Evolutionary conservation across 2,329 filamentous ascomycete genomes (phyloP).

Genomic region (Hypoxylon sp.): DNA sequence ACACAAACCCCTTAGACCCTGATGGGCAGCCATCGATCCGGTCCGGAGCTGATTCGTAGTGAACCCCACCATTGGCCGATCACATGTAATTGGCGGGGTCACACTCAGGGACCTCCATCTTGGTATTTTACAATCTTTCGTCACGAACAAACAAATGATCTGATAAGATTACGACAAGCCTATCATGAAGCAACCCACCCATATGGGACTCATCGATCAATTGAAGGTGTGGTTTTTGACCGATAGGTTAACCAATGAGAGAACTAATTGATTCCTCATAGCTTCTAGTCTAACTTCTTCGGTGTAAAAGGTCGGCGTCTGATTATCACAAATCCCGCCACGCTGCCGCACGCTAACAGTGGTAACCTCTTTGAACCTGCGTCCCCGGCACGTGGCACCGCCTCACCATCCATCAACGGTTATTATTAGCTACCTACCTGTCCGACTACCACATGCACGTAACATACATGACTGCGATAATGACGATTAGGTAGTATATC

Average conservation of each 20-base stretch:
- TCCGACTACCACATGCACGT: background rate
- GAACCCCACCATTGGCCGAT: conserved; percentile 15
- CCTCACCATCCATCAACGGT: background rate
- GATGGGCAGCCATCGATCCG: conserved; percentile 21
- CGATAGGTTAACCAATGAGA: background rate
- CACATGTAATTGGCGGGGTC: conserved; percentile 22
- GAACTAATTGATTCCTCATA: background rate
- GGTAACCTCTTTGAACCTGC: background rate
- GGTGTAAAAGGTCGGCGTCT: conserved; percentile 5
- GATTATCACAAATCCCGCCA: conserved; percentile 14
- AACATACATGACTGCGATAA: background rate
- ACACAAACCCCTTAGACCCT: conserved; percentile 10
- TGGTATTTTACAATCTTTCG: background rate
- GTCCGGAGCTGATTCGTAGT: conserved; percentile 24
- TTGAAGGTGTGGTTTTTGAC: background rate
- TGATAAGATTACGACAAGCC: background rate
- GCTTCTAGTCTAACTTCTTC: background rate
- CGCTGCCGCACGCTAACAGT: background rate
- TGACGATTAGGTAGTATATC: background rate
- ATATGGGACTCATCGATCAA: background rate
- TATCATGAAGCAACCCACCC: background rate
- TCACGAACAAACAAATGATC: no score
- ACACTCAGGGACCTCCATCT: background rate
- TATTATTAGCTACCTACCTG: background rate
- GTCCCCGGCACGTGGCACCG: background rate